Percentiles rank a stretch among this genome's conserved stretches.
phyloP scores from a whole-genome alignment of 768 basidiomycete species.

The Lactifluus subvellereus region DNA sequence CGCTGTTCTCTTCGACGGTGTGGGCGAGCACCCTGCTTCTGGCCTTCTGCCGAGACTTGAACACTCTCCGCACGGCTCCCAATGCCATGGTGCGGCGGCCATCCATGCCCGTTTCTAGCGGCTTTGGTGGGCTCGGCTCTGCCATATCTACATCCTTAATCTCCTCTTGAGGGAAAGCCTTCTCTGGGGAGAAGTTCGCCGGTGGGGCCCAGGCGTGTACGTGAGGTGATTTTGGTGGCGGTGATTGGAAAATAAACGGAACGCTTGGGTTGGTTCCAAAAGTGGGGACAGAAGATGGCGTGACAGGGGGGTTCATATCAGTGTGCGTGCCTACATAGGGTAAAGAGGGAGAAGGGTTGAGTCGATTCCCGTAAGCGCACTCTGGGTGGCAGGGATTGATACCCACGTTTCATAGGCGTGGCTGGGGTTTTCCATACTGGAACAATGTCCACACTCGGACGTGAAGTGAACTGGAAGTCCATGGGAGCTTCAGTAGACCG shows the following conservation, averaged over 20 bases:
- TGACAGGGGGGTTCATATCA: conserved; percentile 37
- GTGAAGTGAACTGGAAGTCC: conserved; percentile 83
- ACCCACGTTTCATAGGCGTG: conserved; percentile 66
- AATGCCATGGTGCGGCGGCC: conserved; percentile 49
- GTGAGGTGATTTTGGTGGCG: conserved; percentile 39
- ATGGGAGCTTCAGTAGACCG: conserved; percentile 80
- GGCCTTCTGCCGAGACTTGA: conserved; percentile 49
- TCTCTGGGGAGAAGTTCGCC: conserved; percentile 50
- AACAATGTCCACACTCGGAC: conserved; percentile 45
- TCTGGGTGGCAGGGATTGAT: not conserved
- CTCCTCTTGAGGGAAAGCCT: conserved; percentile 55
- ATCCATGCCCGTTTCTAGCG: conserved; percentile 35
- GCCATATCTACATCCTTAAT: conserved; percentile 69
- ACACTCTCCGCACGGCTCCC: conserved; percentile 62
- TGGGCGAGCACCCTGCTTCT: conserved; percentile 31
- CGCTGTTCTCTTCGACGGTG: conserved; percentile 27
- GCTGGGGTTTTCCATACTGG: conserved; percentile 59
- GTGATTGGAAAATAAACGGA: conserved; percentile 66
- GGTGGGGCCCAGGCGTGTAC: conserved; percentile 64
- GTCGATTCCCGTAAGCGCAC: conserved; percentile 12
- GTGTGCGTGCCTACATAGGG: conserved; percentile 38
- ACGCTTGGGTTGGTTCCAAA: conserved; percentile 63
- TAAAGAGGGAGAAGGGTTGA: conserved; percentile 36
- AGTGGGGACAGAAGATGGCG: conserved; percentile 37
- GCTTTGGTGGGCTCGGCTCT: conserved; percentile 57